Evolutionary conservation across 345 rosid genomes (phyloP), one percentile per base, ranked within the genome.

Genomic region (Mallotus nudiflorus): DNA sequence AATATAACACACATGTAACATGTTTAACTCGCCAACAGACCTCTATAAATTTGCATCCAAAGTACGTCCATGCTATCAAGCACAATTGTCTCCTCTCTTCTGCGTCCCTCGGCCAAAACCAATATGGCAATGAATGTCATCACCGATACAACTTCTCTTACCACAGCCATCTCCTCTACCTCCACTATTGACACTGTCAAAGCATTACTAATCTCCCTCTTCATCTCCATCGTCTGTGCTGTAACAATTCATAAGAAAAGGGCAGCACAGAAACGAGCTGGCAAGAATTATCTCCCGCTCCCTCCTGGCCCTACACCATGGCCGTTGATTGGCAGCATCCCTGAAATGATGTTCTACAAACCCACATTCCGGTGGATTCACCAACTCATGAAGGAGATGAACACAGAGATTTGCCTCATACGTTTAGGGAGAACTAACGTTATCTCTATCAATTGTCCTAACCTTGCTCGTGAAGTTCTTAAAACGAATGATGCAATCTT

Each of bases 301-400:
- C 62, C 62, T 15, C 62, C 62, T 18, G 62, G 62, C 22, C 62
- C 62, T 16, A 33, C 1, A 16, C 42, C 62, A 31, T 58, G 62
- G 62, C 62, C 62, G 33, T 19, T 58, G 10, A 4, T 58, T 6
- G 62, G 62, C 16, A 58, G 33, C 7, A 31, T 58, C 12, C 62
- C 42, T 1, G 62, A 58, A 33, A 58, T 58, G 24, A 31, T 58
- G 10, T 20, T 15, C 0, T 8, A 16, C 5, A 31, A 42, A 19
- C 62, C 62, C 5, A 58, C 62, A 16, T 58, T 15, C 10, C 42
- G 42, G 62, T 58, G 62, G 62, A 33, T 58, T 33, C 22, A 31
- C 24, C 62, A 33, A 31, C 6, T 31, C 22, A 58, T 58, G 62
- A 16, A 58, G 37, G 62, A 58, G 0, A 58, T 14, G 42, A 33